Conservation (phyloP, 2,329 filamentous ascomycete genomes). For the Ophiocordyceps camponoti-leonardi region DNA sequence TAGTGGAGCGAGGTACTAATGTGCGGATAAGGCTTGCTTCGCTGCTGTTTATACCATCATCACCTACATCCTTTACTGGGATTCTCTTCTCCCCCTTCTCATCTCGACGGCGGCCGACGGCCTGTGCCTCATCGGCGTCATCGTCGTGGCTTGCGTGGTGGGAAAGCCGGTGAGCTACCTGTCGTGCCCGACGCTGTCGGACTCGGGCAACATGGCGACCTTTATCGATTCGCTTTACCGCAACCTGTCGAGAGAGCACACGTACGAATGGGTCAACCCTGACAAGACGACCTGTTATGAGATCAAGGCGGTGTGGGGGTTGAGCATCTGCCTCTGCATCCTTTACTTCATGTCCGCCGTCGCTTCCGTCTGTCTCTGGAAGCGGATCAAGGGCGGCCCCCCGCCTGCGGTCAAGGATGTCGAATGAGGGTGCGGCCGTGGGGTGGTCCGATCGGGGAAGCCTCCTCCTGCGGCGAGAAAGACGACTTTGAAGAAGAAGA, state of each 20-base stretch:
- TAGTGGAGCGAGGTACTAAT: no score
- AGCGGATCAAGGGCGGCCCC: slow-evolving; percentile 29
- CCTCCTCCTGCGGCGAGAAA: slow-evolving; percentile 6
- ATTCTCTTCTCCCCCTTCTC: slow-evolving; percentile 59
- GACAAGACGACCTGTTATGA: slow-evolving; percentile 56
- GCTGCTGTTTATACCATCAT: slow-evolving; percentile 65
- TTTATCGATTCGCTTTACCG: slow-evolving; percentile 26
- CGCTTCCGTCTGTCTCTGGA: slow-evolving; percentile 43
- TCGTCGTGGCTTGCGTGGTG: slow-evolving; percentile 60
- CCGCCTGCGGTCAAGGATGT: slow-evolving; percentile 25
- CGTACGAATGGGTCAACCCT: slow-evolving; percentile 29
- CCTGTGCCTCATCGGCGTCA: slow-evolving; percentile 56
- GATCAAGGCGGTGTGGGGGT: slow-evolving; percentile 76
- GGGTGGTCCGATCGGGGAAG: slow-evolving; percentile 9
- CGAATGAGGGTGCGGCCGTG: slow-evolving; percentile 33
- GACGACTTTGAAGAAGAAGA: not conserved
- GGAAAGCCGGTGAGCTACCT: slow-evolving; percentile 69
- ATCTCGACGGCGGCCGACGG: slow-evolving; percentile 49
- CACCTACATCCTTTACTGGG: slow-evolving; percentile 66
- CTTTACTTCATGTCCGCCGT: slow-evolving; percentile 48
- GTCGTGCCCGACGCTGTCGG: slow-evolving; percentile 42
- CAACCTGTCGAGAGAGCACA: slow-evolving; percentile 16
- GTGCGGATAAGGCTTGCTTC: slow-evolving; percentile 65
- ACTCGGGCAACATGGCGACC: slow-evolving; percentile 21
- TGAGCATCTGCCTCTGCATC: slow-evolving; percentile 63